phyloP scores from a whole-genome alignment of 2,329 filamentous ascomycete species.

The Clarireedia homoeocarpa region DNA sequence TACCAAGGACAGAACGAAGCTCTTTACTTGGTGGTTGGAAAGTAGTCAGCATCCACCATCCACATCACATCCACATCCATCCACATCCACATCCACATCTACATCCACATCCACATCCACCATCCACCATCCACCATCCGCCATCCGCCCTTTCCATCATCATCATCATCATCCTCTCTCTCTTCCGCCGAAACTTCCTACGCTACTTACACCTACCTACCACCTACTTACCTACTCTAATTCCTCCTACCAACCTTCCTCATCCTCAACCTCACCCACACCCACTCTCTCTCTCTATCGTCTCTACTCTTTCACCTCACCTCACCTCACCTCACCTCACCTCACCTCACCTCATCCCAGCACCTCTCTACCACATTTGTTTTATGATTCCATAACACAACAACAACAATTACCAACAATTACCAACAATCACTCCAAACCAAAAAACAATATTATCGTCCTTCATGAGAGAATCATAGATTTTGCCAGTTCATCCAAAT shows the following conservation, averaged over 20 bases:
- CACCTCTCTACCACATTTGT: neutral
- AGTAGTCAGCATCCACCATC: no score
- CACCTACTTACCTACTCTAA: neutral
- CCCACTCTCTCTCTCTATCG: no score
- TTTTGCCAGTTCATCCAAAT: neutral
- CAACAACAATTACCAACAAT: neutral
- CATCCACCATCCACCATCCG: no score
- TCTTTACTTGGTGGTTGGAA: no score
- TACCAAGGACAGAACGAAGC: no score
- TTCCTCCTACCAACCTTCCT: neutral
- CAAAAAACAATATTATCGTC: neutral
- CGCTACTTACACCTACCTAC: no score
- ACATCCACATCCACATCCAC: no score
- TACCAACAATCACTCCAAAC: neutral
- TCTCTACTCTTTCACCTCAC: neutral
- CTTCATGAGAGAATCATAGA: conserved; percentile 8
- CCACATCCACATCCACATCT: no score
- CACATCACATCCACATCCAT: no score
- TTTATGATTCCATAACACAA: conserved; percentile 5
- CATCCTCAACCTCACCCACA: no score
- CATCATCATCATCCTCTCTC: neutral
- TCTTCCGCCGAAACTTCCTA: no score
- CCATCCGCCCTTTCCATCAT: neutral
- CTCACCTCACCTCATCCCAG: neutral
- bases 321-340: neutral